Conservation (phyloP, 495 filamentous ascomycete species). For the Hypomontagnella submonticulosa region DNA sequence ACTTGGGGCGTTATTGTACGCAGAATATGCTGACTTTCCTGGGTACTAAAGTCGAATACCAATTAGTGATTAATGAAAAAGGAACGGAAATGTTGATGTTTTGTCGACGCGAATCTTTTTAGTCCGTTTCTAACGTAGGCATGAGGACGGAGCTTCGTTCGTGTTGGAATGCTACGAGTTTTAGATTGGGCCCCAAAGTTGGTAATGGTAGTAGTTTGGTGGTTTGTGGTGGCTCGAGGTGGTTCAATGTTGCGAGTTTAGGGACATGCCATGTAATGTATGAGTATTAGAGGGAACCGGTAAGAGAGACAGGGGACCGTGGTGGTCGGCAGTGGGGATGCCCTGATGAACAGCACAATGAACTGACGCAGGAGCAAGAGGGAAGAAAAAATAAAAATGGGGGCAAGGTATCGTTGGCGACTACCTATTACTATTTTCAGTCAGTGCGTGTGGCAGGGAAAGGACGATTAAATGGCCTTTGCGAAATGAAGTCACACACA, state of each 20-base stretch:
- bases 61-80: conserved; percentile 25
- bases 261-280: conserved; percentile 4
- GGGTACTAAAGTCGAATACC: conserved; percentile 12
- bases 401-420: conserved; percentile 26
- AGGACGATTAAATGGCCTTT: conserved; percentile 38
- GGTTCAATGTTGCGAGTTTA: conserved; percentile 28
- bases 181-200: conserved; percentile 26
- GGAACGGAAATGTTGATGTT: conserved; percentile 22
- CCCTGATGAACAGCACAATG: conserved; percentile 10
- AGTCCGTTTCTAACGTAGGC: conserved; percentile 40
- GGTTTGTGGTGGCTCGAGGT: conserved; percentile 37
- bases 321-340: conserved; percentile 38
- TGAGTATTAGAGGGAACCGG: conserved; percentile 1
- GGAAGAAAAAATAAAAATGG: conserved; percentile 10
- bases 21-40: conserved; percentile 23
- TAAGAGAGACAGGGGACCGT: conserved; percentile 29
- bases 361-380: conserved; percentile 9
- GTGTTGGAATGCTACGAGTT: conserved; percentile 40
- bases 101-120: conserved; percentile 33
- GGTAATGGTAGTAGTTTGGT: not conserved
- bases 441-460: conserved; percentile 32
- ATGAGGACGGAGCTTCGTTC: conserved; percentile 33
- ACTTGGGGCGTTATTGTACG: conserved; percentile 25
- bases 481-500: conserved; percentile 46
- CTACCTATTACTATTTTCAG: conserved; percentile 35